Conservation (phyloP, 208 protist genomes). For the Herpetomonas samuelpessoai region DNA sequence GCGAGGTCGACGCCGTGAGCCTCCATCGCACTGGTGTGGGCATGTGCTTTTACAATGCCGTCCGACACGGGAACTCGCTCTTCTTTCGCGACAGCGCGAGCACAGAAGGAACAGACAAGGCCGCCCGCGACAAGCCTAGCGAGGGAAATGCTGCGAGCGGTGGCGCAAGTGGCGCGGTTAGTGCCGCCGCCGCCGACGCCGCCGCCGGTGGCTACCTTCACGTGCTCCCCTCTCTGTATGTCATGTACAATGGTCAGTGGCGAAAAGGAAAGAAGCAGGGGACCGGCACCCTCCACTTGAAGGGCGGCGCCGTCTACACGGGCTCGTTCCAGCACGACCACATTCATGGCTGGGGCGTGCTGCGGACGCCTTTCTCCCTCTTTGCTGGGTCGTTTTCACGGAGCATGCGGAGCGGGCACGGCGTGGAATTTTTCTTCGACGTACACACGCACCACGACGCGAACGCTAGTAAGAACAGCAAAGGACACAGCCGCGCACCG, state of each 20-base stretch:
- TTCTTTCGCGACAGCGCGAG: neutral
- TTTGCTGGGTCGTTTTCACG: slow-evolving; percentile 68
- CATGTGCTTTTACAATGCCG: neutral
- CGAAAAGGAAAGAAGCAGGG: slow-evolving; percentile 62
- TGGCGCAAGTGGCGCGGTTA: neutral
- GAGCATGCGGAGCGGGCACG: slow-evolving; percentile 68
- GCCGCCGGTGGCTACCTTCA: no score
- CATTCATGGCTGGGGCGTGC: slow-evolving; percentile 66
- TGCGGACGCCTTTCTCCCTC: slow-evolving; percentile 41
- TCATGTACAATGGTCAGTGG: slow-evolving; percentile 89
- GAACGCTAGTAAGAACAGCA: slow-evolving; percentile 1
- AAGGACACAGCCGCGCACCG: neutral
- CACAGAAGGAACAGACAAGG: no score
- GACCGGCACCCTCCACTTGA: slow-evolving; percentile 51
- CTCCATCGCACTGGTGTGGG: neutral
- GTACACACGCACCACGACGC: neutral
- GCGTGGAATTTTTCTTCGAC: slow-evolving; percentile 47
- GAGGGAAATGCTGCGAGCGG: no score
- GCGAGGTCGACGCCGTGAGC: slow-evolving; percentile 55
- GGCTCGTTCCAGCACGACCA: slow-evolving; percentile 56
- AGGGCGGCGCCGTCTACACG: slow-evolving; percentile 58
- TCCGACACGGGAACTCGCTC: neutral
- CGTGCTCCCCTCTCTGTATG: slow-evolving; percentile 12
- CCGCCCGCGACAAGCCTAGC: no score
- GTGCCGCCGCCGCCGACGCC: neutral